A percentile compares a stretch with the other conserved stretches of the same genome.
Conservation (phyloP, 108 stramenopile species). For the Thalassiosira profunda region DNA sequence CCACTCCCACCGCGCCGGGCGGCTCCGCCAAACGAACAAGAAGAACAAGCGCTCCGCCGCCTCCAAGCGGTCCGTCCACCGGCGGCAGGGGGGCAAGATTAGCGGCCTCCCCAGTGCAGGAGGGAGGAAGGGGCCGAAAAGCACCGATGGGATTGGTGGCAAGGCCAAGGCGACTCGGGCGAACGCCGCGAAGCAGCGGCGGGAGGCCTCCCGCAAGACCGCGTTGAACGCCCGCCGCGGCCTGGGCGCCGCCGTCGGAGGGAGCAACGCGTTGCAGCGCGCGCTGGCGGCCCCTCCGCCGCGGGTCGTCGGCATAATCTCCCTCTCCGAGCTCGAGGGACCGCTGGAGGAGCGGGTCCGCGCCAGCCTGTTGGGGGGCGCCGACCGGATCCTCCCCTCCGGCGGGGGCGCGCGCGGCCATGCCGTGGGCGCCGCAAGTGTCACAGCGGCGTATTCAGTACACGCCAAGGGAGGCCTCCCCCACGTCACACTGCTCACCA, state of each 20-base stretch:
- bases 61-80: conserved; percentile 70
- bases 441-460: conserved; percentile 68
- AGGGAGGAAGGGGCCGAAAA: conserved; percentile 26
- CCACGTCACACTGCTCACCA: conserved; percentile 77
- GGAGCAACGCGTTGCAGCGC: background rate
- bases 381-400: conserved; percentile 46
- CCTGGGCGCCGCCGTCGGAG: conserved; percentile 20
- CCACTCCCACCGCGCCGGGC: conserved; percentile 53
- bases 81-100: conserved; percentile 73
- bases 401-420: conserved; percentile 18
- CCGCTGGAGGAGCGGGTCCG: conserved; percentile 68
- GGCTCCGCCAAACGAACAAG: conserved; percentile 79
- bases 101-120: conserved; percentile 16
- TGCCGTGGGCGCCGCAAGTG: too few species aligned
- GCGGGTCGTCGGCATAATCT: conserved; percentile 89
- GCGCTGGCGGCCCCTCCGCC: conserved; percentile 56
- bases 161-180: conserved; percentile 77
- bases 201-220: conserved; percentile 56
- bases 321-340: conserved; percentile 61
- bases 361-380: conserved; percentile 36
- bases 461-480: conserved; percentile 76
- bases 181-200: conserved; percentile 64
- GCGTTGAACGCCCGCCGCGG: conserved; percentile 58
- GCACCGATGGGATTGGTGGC: background rate
- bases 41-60: conserved; percentile 80